Base-by-base conservation (phyloP, 2,329 filamentous ascomycete genomes). In the Hyphodiscus sp. region DNA sequence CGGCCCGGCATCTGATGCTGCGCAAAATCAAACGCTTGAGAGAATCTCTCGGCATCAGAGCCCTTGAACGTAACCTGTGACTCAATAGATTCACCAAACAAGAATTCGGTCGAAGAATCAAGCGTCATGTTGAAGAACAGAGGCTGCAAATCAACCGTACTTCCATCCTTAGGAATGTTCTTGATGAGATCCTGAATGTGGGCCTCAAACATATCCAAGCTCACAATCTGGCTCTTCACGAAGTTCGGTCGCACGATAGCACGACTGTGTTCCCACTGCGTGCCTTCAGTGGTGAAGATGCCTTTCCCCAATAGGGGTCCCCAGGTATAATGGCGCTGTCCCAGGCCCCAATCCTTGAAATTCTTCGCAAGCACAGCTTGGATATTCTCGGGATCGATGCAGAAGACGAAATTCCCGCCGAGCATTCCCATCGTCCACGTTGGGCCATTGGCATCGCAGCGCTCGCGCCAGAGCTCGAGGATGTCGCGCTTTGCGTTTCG, bases 181-280 rank as follows among this genome's bases (percentile, higher is more conserved):
- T 77, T 69, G 49, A 89, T 69, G 44, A 83, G 70, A 43, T 80
- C 75, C 50, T 77, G 70, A 7, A 87, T 75, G 66, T 91, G 86
- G n/a, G 75, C 73, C 65, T 91, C 86, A 58, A 89, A 84, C 49
- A 83, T 81, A 33, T 81, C 74, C 20, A 91, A 73, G 65, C 91
- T 85, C 23, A 83, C 81, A 42, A 79, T 71, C 64, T 79, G 75
- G 55, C 76, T 73, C 9, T 75, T 69, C n/a, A 74, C 71, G 56
- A 81, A 80, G 57, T 75, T 72, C 0, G 79, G 79, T 8, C 77
- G 70, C 26, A 83, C 69, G 61, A 80, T 64, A n/a, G 71, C 46
- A 26, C 47, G 45, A 60, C 64, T 44, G 67, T 61, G 49, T 33
- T 75, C 72, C 80, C 80, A 83, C 8, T 23, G n/a, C n/a, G n/a